Percentiles rank a stretch among this genome's conserved stretches.
phyloP scores from a whole-genome alignment of 1,284 basidiomycete genomes.

The Schizopora paradoxa region DNA sequence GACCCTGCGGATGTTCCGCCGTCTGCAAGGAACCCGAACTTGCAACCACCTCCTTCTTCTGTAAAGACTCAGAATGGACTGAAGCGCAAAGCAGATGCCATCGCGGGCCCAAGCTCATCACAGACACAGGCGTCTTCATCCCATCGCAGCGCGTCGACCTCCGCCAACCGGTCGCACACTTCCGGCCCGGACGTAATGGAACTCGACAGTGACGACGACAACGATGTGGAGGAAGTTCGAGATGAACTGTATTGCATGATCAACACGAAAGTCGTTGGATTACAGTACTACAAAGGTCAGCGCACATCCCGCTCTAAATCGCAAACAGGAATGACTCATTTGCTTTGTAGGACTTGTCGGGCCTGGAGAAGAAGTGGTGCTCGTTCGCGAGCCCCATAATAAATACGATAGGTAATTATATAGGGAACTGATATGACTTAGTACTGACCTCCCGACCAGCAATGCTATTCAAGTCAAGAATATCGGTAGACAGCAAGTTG shows the following conservation, averaged over 20 bases:
- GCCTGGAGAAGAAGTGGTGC: slow-evolving; percentile 69
- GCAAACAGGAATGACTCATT: slow-evolving; percentile 2
- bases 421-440: slow-evolving; percentile 5
- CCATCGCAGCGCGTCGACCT: neutral
- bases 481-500: slow-evolving; percentile 68
- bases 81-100: slow-evolving; percentile 10
- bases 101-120: slow-evolving; percentile 4
- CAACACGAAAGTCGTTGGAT: slow-evolving; percentile 65
- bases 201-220: slow-evolving; percentile 40
- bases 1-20: slow-evolving; percentile 51
- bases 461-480: slow-evolving; percentile 80
- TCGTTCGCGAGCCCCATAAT: slow-evolving; percentile 67
- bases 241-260: slow-evolving; percentile 66
- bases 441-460: slow-evolving; percentile 29
- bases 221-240: slow-evolving; percentile 37
- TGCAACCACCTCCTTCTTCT: neutral
- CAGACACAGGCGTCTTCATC: slow-evolving; percentile 5
- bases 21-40: slow-evolving; percentile 28
- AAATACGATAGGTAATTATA: slow-evolving; percentile 52
- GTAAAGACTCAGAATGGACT: slow-evolving; percentile 1
- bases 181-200: slow-evolving; percentile 21
- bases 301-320: slow-evolving; percentile 2
- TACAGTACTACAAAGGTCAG: slow-evolving; percentile 74
- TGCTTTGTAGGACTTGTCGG: slow-evolving; percentile 61
- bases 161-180: slow-evolving; percentile 17